Evolutionary conservation across 2,329 filamentous ascomycete genomes (phyloP).

Genomic region (Beauveria scarabaeidicola): DNA sequence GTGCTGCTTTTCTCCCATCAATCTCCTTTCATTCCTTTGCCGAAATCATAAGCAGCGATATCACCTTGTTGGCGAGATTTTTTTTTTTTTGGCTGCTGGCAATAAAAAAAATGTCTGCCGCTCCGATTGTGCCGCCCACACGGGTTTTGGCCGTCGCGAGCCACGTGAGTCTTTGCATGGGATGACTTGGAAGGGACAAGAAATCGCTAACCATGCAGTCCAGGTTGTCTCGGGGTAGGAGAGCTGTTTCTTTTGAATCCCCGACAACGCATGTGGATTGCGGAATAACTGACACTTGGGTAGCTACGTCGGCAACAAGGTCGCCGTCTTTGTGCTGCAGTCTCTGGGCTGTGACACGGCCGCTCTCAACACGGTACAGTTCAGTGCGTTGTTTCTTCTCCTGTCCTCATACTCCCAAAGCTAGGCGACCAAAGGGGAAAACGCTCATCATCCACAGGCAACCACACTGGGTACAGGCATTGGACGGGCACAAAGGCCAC

Average conservation of each 20-base stretch:
- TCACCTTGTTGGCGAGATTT: not conserved
- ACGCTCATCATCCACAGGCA: conserved; percentile 52
- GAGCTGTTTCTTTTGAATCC: not conserved
- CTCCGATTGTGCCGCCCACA: conserved; percentile 40
- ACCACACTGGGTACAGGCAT: conserved; percentile 88
- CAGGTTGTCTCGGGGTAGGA: conserved; percentile 35
- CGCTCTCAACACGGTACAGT: conserved; percentile 92
- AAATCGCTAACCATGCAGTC: not conserved
- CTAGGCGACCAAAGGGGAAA: not conserved
- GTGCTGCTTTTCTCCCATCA: no score
- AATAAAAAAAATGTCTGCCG: conserved; percentile 1
- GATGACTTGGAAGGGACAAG: not conserved
- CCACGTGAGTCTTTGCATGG: conserved; percentile 59
- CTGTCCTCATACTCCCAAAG: not conserved
- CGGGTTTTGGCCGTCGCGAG: conserved; percentile 81
- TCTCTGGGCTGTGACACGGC: conserved; percentile 88
- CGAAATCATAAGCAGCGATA: no score
- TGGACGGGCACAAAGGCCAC: conserved; percentile 77
- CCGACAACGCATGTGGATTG: not conserved
- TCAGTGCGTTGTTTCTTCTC: conserved; percentile 53
- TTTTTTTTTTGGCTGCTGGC: no score
- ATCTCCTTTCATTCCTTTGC: no score
- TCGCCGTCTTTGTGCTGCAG: conserved; percentile 92
- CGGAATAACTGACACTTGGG: not conserved
- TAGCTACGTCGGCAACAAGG: conserved; percentile 96